Base-by-base conservation (phyloP, 441 rosid species). In the Syzygium malaccense region DNA sequence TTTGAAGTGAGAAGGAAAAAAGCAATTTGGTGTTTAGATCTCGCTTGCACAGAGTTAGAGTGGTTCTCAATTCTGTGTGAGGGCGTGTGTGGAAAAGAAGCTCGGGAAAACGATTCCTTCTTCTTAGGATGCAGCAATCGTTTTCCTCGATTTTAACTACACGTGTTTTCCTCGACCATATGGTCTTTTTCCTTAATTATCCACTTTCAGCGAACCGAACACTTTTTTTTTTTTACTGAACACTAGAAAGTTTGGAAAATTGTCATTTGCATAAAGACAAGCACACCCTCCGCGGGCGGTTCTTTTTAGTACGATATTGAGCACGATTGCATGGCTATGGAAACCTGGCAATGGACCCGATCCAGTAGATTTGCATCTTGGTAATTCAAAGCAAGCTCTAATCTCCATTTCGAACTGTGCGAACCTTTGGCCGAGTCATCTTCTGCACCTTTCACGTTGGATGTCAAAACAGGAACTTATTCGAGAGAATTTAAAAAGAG, bases 11-110 rank as follows among this genome's bases (percentile, higher is more conserved):
- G 30, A 58, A 4, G 12, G 15, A 26, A 58, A 58, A 32, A 32
- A 1, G 7, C 1, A 8, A 32, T 33, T 66, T 3, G 11, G 33
- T 0, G 5, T 8, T 10, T 32, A 68, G 3, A 19, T 10, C 26
- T 68, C 5, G 17, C 13, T 18, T 0, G 14, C 14, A 68, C 48
- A 9, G 33, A 33, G 79, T 19, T 14, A 9, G 26, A 1, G 33
- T 66, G 78, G 0, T 18, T 0, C 23, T 33, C 14, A 0, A 37
- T 37, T 12, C 5, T 19, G 49, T 15, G 23, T 71, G 41, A 37
- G 23, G 8, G 23, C 37, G 49, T 4, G 2, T 10, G 80, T 11
- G 48, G 25, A 25, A 71, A 71, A 71, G 4, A 33, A 33, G n/a
- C 30, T 26, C 14, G 14, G 14, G 25, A 25, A 58, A 58, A 58